phyloP scores from a whole-genome alignment of 345 rosid species.

The Citrus trifoliata region DNA sequence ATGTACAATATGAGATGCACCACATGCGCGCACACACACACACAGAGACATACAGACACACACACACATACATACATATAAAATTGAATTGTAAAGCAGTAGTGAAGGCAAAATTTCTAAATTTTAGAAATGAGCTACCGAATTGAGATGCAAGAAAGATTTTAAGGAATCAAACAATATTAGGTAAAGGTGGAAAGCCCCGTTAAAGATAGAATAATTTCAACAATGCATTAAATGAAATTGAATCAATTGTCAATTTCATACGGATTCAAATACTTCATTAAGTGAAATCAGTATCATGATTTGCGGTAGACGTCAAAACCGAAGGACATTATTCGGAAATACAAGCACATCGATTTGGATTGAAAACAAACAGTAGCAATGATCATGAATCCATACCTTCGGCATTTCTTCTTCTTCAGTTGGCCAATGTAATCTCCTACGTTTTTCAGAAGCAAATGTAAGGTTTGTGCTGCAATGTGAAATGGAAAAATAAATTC shows the following conservation, averaged over 20 bases:
- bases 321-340: background rate
- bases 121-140: background rate
- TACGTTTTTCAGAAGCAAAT: constrained; percentile 25
- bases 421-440: constrained; percentile 33
- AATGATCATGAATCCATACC: constrained; percentile 16
- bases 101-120: background rate
- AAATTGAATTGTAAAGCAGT: background rate
- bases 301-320: background rate
- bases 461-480: background rate
- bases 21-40: fast-evolving
- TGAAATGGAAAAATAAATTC: too few species aligned
- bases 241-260: background rate
- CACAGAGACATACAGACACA: too few species aligned
- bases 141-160: background rate
- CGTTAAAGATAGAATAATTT: background rate
- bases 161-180: background rate
- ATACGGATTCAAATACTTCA: background rate
- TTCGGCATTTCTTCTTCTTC: constrained; percentile 45
- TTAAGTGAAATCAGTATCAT: background rate
- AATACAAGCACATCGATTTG: background rate
- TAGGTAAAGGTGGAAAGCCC: background rate
- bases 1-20: background rate
- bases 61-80: background rate
- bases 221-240: background rate
- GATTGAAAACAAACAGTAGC: background rate